Base-by-base conservation (phyloP, 2,329 filamentous ascomycete species). In the Phyllosticta citriasiana region DNA sequence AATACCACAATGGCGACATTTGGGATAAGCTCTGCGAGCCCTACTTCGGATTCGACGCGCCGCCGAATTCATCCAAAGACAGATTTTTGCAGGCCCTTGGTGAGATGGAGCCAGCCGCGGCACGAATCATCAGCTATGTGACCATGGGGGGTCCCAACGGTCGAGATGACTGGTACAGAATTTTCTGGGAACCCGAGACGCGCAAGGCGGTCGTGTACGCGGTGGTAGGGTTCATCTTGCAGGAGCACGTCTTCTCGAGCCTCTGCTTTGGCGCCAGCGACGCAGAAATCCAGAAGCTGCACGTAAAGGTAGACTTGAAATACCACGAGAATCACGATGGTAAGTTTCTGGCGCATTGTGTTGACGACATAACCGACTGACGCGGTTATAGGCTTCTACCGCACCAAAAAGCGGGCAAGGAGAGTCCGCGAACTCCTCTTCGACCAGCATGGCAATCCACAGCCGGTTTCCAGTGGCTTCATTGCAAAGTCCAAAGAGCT, bases 211-310 rank as follows among this genome's bases (percentile, higher is more conserved):
- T 62, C 1, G 57, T 62, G 25, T 25, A n/a, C 10, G 61, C 26
- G 6, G 24, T 62, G n/a, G 19, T 62, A 2, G 57, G 61, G 16
- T 9, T 53, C 30, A 57, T 62, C 26, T 16, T 62, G 1, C 19
- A 60, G 52, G 61, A 62, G 24, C 57, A 60, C 8, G 61, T 62
- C 19, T 62, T 62, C 27, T 25, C 30, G 26, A 57, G 54, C 47
- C 22, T 53, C n/a, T 62, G 55, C 30, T 62, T 40, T 27, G 61
- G 61, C 8, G 57, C 40, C 12, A 53, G 22, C 2, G 19, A 25
- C 1, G 27, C 24, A 12, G 35, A 59, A 47, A 12, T 59, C 6
- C 1, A 16, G 12, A 24, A 40, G 10, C 26, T 62, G 19, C 55
- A 57, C 8, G 9, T 47, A 6, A 35, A 57, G 2, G 35, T 61